Base-by-base conservation (phyloP, 495 filamentous ascomycete genomes). In the Podospora bellae-mahoneyi region DNA sequence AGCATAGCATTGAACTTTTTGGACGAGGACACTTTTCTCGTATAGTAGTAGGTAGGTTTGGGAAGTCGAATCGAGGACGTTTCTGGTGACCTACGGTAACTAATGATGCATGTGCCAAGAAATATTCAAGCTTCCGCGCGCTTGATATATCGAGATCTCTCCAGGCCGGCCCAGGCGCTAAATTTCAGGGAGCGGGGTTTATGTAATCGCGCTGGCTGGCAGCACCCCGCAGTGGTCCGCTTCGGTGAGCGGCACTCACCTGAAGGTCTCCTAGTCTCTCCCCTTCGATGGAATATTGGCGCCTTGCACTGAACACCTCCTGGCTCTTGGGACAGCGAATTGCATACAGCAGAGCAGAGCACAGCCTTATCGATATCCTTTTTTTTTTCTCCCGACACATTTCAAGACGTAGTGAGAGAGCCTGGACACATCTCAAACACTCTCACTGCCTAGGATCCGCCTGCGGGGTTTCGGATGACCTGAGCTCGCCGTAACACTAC, bases 171-270 rank as follows among this genome's bases (percentile, higher is more conserved):
- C 6, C 39, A 58, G 55, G 55, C 55, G 55, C 55, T 58, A 58
- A 58, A 58, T 0, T 19, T 58, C 55, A 10, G 23, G 23, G 55
- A 28, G 44, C 3, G 30, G 19, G 59, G 58, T 66, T 69, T 69
- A 66, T 63, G 64, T 66, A 69, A 69, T 63, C 60, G 28, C 20
- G 15, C 19, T 18, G 26, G 6, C 23, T 23, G 10, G 27, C 15
- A 63, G 4, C 63, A 54, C 13, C 54, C 59, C n/a, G 63, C 28
- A 34, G 23, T 18, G 7, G 39, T 44, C 39, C 64, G 58, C 64
- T 59, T 69, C 68, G 68, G 68, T 69, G 68, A 68, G 32, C 13
- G 2, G 9, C 39, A 64, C 59, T 69, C 67, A 67, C 68, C 68
- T 54, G 10, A 64, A 23, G 9, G 44, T 44, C 19, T 65, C 23